Evolutionary conservation across 352 stramenopile genomes (phyloP).

Genomic region (Globisporangium cystogenes): DNA sequence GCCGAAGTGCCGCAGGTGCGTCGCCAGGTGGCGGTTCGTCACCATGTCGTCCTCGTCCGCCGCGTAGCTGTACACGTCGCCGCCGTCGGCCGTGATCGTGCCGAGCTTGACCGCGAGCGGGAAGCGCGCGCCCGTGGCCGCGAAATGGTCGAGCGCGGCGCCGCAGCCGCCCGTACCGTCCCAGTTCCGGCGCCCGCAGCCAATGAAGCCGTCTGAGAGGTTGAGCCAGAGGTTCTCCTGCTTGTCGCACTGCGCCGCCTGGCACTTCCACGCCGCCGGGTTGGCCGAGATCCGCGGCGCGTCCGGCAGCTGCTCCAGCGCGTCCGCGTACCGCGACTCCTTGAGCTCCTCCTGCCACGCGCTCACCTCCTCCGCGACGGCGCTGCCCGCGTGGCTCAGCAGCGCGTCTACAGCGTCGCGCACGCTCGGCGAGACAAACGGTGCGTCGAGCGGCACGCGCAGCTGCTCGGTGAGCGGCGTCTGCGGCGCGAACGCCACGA

Average conservation of each 20-base stretch:
- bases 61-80: constrained; percentile 98
- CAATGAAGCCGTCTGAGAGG: constrained; percentile 89
- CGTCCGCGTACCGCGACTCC: constrained; percentile 68
- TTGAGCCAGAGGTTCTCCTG: constrained; percentile 99
- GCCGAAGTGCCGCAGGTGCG: constrained; percentile 94
- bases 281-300: constrained; percentile 67
- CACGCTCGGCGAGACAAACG: constrained; percentile 38
- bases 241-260: constrained; percentile 92
- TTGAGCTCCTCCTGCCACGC: constrained; percentile 83
- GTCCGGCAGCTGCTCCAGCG: constrained; percentile 58
- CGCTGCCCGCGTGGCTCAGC: constrained; percentile 71
- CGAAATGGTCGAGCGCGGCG: constrained; percentile 95
- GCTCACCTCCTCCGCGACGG: constrained; percentile 69
- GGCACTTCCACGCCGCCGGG: constrained; percentile 73
- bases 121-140: constrained; percentile 90
- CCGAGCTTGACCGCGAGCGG: constrained; percentile 97
- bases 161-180: constrained; percentile 96
- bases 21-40: constrained; percentile 91
- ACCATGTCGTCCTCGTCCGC: constrained; percentile 97
- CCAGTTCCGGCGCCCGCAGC: constrained; percentile 91
- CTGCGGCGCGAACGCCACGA: constrained; percentile 66
- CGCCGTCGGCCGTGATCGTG: constrained; percentile 93
- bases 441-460: constrained; percentile 25
- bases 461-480: constrained; percentile 32
- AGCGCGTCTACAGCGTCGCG: constrained; percentile 54